Base-by-base conservation (phyloP, 2,329 filamentous ascomycete genomes). In the Paradendryphiella salina region DNA sequence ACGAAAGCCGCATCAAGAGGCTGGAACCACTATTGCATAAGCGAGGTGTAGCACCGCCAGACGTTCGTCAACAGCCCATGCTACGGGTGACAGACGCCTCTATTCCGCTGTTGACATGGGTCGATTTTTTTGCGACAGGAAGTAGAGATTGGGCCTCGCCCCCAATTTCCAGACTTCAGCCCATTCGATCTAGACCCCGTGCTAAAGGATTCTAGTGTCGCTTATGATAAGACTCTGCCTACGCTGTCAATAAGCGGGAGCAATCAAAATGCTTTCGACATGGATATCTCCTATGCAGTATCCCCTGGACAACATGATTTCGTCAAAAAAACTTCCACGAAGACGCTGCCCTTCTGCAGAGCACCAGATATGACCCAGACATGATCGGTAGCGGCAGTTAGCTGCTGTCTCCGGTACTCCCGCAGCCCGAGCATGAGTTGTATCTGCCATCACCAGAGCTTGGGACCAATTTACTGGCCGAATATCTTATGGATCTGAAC, bases 401-500 rank as follows among this genome's bases (percentile, higher is more conserved):
- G 9, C 18, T 33, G 4, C 44, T 41, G 14, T 51, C 38, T 11
- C 42, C 50, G 2, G 32, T 45, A 10, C 31, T 50, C 9, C 28
- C 11, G 6, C 29, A 32, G 14, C 14, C 53, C 5, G 36, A 15
- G 17, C 61, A 59, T 46, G 55, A 65, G 10, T 48, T 46, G 10
- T 64, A 58, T 33, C 56, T 67, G 1, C 62, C 65, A n/a, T 40
- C 54, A 4, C 64, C 62, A 1, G 58, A 64, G 15, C 48, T 67
- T 4, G 65, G 60, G 6, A 60, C 59, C 2, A 54, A 60, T 11
- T 36, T 69, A 15, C 59, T 66, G 3, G 49, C 51, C 1, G 64
- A 69, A 20, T 67, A 53, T 21, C 48, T 67, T 5, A 59, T 61
- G 2, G 62, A 69, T 42, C 59, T 64, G 39, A 69, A 69, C 29